Evolutionary conservation across 2,329 filamentous ascomycete species (phyloP), one percentile per base, ranked within the genome.

Genomic region (Colletotrichum tropicicola): DNA sequence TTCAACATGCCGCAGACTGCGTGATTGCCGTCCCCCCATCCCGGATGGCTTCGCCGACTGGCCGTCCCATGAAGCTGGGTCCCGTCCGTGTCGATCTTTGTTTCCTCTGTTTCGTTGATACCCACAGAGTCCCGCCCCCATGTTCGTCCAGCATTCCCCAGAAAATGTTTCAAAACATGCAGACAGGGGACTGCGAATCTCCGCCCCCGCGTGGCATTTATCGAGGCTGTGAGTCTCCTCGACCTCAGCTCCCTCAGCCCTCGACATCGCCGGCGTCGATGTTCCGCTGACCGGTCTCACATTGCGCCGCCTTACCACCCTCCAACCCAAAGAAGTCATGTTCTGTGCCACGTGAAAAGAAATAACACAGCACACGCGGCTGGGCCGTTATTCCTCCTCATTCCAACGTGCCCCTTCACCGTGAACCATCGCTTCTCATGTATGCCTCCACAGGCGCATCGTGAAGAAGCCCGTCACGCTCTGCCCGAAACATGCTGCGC

Each of bases 51-150:
- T 49, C 30, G 2, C 61, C 56, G 35, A 7, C 37, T 32, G 25
- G 5, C 25, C 23, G 17, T 17, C 21, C 56, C 48, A 30, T 32
- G 30, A 51, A n/a, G 23, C 13, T 25, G 48, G 32, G 41, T 17
- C 57, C 19, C 13, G 56, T 19, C 10, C 41, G 15, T 44, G 61
- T 60, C 48, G 56, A 61, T 65, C 61, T 61, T 44, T 32, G 25
- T 37, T 17, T 28, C 8, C 32, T 44, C 32, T 49, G 48, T 65
- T 53, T 49, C 49, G 17, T 32, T 39, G 19, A 17, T 35, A 53
- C 43, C 56, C 56, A 47, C 44, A 17, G 19, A 15, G 21, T 45
- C 25, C 15, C 25, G 10, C 25, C 27, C 37, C 21, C 37, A 35
- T 25, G 10, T 9, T 9, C 7, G 21, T 37, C 27, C 27, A 28